Base-by-base conservation (phyloP, 768 basidiomycete genomes). In the Leccinum subgranulosum region DNA sequence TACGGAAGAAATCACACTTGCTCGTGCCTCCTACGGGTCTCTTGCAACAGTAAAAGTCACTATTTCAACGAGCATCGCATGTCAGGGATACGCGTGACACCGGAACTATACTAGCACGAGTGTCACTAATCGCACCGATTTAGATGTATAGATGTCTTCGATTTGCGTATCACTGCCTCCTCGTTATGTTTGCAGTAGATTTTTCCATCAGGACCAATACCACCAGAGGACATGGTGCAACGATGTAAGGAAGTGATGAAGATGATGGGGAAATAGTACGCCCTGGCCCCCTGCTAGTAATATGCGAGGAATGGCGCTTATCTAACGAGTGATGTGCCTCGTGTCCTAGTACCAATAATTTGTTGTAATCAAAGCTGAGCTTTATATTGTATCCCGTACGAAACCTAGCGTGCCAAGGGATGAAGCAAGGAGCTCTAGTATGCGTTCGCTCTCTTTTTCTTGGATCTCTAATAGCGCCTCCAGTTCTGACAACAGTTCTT, bases 401-500 rank as follows among this genome's bases (percentile, higher is more conserved):
- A 93, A 94, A 27, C 83, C 79, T 49, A 94, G 69, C 28, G 85
- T 90, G 43, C 91, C 91, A 56, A 92, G 69, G 3, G 87, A 89
- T 5, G 85, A 84, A 19, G 87, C 78, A 54, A 92, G 80, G 49
- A 92, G 77, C 68, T 89, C 88, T 53, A 91, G 68, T 59, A 99
- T 76, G 49, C 92, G 78, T 63, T 81, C 83, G 62, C 88, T 89
- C 76, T 98, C 94, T 69, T 76, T 83, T 66, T 76, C 73, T 72
- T 98, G 95, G 61, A 84, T 82, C 31, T 74, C 77, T 62, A 80
- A 71, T 54, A 99, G 69, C 57, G 66, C 75, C 64, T 84, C 77
- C 67, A 99, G 64, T 19, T 78, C 78, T 4, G 66, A 69, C 53
- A 74, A 74, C 58, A 95, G 65, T 70, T 94, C 94, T 3, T 71